Evolutionary conservation across 192 early-diverging fungal species (phyloP).

Genomic region (Rhizophlyctis rosea): DNA sequence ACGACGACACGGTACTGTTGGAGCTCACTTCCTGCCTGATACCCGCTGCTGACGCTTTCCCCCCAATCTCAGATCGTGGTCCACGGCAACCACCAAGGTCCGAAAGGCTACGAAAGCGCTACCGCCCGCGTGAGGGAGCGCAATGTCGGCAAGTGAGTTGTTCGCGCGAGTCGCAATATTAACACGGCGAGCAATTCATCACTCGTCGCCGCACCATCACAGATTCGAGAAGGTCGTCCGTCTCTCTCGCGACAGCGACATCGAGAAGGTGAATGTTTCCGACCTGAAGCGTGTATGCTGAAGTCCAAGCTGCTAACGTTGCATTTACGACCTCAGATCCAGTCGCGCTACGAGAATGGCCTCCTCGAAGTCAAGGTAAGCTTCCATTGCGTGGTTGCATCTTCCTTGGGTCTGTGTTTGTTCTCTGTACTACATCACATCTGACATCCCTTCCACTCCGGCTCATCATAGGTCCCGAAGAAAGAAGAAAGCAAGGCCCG

Average conservation of each 20-base stretch:
- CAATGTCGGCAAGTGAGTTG: slow-evolving; percentile 30
- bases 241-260: slow-evolving; percentile 45
- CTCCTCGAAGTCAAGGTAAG: slow-evolving; percentile 40
- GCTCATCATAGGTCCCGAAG: neutral
- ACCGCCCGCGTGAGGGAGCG: slow-evolving; percentile 50
- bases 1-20: slow-evolving; percentile 29
- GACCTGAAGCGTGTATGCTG: neutral
- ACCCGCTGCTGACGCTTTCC: too few species aligned
- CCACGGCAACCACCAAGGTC: slow-evolving; percentile 37
- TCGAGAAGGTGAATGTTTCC: slow-evolving; percentile 25
- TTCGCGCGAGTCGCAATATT: too few species aligned
- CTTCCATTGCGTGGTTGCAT: neutral
- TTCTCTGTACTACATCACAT: too few species aligned
- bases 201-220: too few species aligned
- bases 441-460: neutral
- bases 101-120: slow-evolving; percentile 33
- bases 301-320: neutral
- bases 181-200: too few species aligned
- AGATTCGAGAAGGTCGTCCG: slow-evolving; percentile 44
- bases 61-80: slow-evolving; percentile 43
- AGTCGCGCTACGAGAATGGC: slow-evolving; percentile 55
- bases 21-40: too few species aligned
- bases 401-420: neutral
- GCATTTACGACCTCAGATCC: slow-evolving; percentile 21
- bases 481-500: neutral